These are phyloP conservation scores for Penicillium oxalicum DNA, from an alignment of 2,329 filamentous ascomycete species.

Conservation along the genomic window DNA sequence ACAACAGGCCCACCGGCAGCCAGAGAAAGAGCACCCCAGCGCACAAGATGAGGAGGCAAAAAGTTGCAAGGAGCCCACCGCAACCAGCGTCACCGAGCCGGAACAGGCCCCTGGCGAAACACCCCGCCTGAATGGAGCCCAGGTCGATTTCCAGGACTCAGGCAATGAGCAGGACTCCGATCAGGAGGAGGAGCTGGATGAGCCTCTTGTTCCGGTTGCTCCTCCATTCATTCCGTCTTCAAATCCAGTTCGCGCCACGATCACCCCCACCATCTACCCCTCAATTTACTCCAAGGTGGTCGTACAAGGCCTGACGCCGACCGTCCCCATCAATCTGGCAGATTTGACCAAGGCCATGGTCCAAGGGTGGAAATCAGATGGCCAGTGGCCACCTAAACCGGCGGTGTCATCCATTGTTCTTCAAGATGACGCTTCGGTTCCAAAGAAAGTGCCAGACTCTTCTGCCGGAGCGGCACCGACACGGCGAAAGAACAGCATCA, in stretches of 20 bases:
- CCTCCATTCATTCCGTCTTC: constrained; percentile 65
- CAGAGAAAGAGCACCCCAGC: constrained; percentile 19
- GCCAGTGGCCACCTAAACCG: constrained; percentile 77
- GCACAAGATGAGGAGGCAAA: constrained; percentile 16
- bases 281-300: constrained; percentile 89
- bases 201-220: constrained; percentile 65
- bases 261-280: constrained; percentile 66
- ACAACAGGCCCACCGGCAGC: constrained; percentile 11
- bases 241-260: constrained; percentile 71
- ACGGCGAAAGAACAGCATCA: constrained; percentile 31
- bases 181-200: constrained; percentile 35
- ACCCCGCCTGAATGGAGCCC: constrained; percentile 24
- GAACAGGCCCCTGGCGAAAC: constrained; percentile 38
- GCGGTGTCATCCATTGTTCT: constrained; percentile 30
- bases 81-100: constrained; percentile 22
- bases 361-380: constrained; percentile 84
- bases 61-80: constrained; percentile 20
- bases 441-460: constrained; percentile 12
- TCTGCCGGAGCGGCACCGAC: constrained; percentile 16
- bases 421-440: constrained; percentile 24
- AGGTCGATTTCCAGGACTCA: constrained; percentile 8
- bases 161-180: constrained; percentile 28
- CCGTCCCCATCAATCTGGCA: constrained; percentile 78
- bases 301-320: constrained; percentile 69
- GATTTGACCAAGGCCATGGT: constrained; percentile 79